These are phyloP conservation scores for Kalanchoe fedtschenkoi DNA, from an alignment of 164 flowering plant species.

Conservation along the genomic window DNA sequence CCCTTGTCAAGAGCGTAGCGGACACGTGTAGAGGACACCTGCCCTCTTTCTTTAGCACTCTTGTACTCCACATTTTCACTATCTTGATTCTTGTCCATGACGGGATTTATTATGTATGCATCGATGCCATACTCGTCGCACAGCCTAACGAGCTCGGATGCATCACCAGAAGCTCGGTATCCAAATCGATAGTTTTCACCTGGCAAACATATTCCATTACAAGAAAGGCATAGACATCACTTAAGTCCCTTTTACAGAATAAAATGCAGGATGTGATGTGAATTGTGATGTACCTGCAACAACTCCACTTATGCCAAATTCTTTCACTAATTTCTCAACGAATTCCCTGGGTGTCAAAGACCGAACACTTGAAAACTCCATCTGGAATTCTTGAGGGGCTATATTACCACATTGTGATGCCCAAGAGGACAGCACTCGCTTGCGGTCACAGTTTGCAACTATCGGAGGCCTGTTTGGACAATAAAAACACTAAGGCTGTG, in stretches of 20 bases:
- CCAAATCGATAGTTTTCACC: constrained; percentile 96
- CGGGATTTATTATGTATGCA: constrained; percentile 67
- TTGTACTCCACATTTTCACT: constrained; percentile 9
- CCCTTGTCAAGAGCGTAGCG: constrained; percentile 73
- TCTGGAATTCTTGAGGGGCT: constrained; percentile 48
- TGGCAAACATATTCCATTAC: constrained; percentile 18
- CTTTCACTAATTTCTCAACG: constrained; percentile 71
- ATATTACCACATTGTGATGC: constrained; percentile 56
- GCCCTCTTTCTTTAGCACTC: constrained; percentile 62
- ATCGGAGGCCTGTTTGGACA: constrained; percentile 59
- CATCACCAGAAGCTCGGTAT: constrained; percentile 86
- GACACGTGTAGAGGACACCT: constrained; percentile 92
- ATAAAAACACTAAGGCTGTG: too few species aligned
- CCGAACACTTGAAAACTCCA: constrained; percentile 77
- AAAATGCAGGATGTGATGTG: not conserved
- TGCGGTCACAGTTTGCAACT: constrained; percentile 83
- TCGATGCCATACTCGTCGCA: constrained; percentile 62
- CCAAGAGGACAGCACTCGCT: constrained; percentile 79
- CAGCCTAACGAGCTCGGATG: constrained; percentile 55
- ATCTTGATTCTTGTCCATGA: constrained; percentile 69
- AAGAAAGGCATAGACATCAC: not conserved
- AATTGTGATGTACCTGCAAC: constrained; percentile 66
- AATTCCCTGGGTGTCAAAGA: constrained; percentile 75
- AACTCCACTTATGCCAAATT: constrained; percentile 78
- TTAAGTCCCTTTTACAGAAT: too few species aligned